Conservation (phyloP, 208 protist species). For the Leishmania martiniquensis region DNA sequence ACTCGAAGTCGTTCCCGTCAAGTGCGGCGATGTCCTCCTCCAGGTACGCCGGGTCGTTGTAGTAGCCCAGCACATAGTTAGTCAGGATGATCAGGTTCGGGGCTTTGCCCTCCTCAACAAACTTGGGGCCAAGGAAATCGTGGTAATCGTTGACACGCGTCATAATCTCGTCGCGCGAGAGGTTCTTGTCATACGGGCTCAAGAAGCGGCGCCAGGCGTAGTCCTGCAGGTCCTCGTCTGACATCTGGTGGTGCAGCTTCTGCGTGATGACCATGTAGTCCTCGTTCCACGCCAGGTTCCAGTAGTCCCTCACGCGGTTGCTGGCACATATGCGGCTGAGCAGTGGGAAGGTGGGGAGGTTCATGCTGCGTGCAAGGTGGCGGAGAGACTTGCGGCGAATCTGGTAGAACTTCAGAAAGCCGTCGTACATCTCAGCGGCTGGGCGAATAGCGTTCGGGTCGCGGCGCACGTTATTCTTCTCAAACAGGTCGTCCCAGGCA, state of each 20-base stretch:
- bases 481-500: slow-evolving; percentile 91
- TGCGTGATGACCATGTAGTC: slow-evolving; percentile 94
- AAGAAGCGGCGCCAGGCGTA: slow-evolving; percentile 92
- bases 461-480: slow-evolving; percentile 93
- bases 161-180: slow-evolving; percentile 80
- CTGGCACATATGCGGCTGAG: slow-evolving; percentile 77
- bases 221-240: slow-evolving; percentile 89
- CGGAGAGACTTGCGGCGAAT: slow-evolving; percentile 89
- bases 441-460: slow-evolving; percentile 80
- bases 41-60: slow-evolving; percentile 93
- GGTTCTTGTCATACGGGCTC: slow-evolving; percentile 90
- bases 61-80: slow-evolving; percentile 92
- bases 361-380: slow-evolving; percentile 89
- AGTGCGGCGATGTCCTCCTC: slow-evolving; percentile 86
- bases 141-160: slow-evolving; percentile 87
- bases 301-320: slow-evolving; percentile 91
- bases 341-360: slow-evolving; percentile 90
- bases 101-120: slow-evolving; percentile 86
- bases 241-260: slow-evolving; percentile 87
- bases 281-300: slow-evolving; percentile 90
- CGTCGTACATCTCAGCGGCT: slow-evolving; percentile 91
- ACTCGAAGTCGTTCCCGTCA: slow-evolving; percentile 92
- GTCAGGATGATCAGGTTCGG: slow-evolving; percentile 90
- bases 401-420: slow-evolving; percentile 82
- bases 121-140: slow-evolving; percentile 85